These are phyloP conservation scores for Cystofilobasidium capitatum DNA, from an alignment of 768 basidiomycete genomes.

Conservation along the genomic window DNA sequence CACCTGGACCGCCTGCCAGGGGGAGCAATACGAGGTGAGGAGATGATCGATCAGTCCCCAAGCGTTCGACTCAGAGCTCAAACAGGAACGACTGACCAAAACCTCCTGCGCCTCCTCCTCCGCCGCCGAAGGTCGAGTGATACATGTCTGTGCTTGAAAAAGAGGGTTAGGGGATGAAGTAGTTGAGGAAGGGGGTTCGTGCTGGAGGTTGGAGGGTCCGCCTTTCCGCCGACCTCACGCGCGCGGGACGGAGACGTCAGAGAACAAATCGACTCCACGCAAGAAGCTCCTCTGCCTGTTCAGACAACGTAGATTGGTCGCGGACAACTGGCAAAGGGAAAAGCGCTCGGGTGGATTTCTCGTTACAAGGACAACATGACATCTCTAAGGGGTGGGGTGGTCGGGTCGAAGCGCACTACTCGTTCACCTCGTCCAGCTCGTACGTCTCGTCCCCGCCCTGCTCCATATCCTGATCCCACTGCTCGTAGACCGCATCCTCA, in stretches of 20 bases:
- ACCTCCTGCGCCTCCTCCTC: constrained; percentile 1
- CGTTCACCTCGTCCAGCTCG: constrained; percentile 20
- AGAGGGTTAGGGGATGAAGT: neutral
- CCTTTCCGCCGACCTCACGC: no score
- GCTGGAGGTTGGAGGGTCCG: constrained; percentile 19
- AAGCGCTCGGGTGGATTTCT: no score
- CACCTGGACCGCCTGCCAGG: constrained; percentile 18
- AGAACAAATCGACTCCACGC: no score
- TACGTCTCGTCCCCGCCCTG: constrained; percentile 7
- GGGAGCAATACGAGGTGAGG: neutral
- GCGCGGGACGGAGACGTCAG: no score
- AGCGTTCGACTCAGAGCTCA: neutral
- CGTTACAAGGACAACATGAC: constrained; percentile 2
- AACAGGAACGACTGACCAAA: neutral
- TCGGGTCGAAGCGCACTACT: neutral
- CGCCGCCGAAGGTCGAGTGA: constrained; percentile 17
- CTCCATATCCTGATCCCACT: neutral
- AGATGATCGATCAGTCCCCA: neutral
- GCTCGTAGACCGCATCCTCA: neutral
- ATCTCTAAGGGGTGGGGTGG: no score
- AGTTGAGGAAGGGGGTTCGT: neutral
- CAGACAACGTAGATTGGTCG: no score
- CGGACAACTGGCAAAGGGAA: no score
- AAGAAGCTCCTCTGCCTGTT: no score
- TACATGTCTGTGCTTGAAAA: constrained; percentile 7